These are phyloP conservation scores for Ophiosphaerella korrae DNA, from an alignment of 2,329 filamentous ascomycete species.

Conservation along the genomic window DNA sequence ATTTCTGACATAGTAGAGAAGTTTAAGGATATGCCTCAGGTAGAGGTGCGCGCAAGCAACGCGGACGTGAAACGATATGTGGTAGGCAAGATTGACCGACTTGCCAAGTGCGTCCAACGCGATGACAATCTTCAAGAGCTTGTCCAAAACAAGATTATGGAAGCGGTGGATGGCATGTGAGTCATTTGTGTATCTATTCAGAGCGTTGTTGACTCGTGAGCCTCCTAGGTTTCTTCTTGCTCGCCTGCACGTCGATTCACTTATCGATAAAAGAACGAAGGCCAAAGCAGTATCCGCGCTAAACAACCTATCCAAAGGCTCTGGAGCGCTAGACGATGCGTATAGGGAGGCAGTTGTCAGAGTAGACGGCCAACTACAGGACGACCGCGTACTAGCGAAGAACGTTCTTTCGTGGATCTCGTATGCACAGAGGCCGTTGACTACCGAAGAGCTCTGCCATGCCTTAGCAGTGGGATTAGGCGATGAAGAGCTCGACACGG, in stretches of 20 bases:
- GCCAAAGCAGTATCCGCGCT: neutral
- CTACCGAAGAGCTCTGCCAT: slow-evolving; percentile 13
- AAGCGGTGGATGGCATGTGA: slow-evolving; percentile 14
- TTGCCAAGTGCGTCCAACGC: slow-evolving; percentile 20
- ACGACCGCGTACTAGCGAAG: slow-evolving; percentile 44
- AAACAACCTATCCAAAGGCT: neutral
- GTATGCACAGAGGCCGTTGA: slow-evolving; percentile 18
- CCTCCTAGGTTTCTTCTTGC: slow-evolving; percentile 11
- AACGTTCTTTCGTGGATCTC: slow-evolving; percentile 18
- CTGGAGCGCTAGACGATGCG: slow-evolving; percentile 5
- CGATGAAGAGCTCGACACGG: slow-evolving; percentile 10
- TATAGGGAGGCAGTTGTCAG: slow-evolving; percentile 25
- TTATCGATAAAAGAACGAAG: neutral
- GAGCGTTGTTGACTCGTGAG: neutral
- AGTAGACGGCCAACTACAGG: slow-evolving; percentile 47
- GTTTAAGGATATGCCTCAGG: slow-evolving; percentile 4
- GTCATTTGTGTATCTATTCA: neutral
- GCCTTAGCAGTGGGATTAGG: slow-evolving; percentile 15
- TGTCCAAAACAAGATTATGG: slow-evolving; percentile 20
- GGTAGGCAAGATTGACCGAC: slow-evolving; percentile 11
- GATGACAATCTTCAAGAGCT: slow-evolving; percentile 13
- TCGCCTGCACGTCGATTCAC: slow-evolving; percentile 1
- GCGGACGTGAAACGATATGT: slow-evolving; percentile 25
- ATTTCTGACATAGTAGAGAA: slow-evolving; percentile 12
- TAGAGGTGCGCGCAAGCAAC: slow-evolving; percentile 22